phyloP scores from a whole-genome alignment of 371 early-diverging fungal genomes.

The Apophysomyces elegans region DNA sequence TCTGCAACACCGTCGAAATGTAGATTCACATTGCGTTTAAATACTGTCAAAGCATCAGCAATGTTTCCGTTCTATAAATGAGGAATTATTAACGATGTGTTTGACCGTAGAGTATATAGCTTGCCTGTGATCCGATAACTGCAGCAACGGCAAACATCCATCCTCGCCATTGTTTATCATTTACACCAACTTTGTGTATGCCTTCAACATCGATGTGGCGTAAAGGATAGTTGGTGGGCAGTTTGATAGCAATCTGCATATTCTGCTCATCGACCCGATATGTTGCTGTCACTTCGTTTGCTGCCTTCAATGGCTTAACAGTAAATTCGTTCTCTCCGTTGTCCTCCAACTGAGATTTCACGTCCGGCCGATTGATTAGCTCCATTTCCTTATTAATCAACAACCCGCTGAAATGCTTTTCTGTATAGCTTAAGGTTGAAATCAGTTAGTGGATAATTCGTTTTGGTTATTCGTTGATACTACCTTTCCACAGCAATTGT shows the following conservation, averaged over 20 bases:
- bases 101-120: not conserved
- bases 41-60: slow-evolving; percentile 79
- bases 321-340: slow-evolving; percentile 62
- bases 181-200: slow-evolving; percentile 80
- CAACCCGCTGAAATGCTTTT: slow-evolving; percentile 68
- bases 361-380: slow-evolving; percentile 53
- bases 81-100: not conserved
- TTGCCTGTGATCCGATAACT: slow-evolving; percentile 72
- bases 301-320: slow-evolving; percentile 69
- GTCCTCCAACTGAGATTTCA: slow-evolving; percentile 49
- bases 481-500: slow-evolving; percentile 74
- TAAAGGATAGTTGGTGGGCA: slow-evolving; percentile 85
- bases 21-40: slow-evolving; percentile 81
- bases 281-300: slow-evolving; percentile 75
- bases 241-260: slow-evolving; percentile 81
- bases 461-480: not conserved
- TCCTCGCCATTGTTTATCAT: slow-evolving; percentile 86
- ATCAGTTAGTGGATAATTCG: not conserved
- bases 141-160: slow-evolving; percentile 86
- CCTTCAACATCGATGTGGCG: slow-evolving; percentile 82
- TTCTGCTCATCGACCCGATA: slow-evolving; percentile 87
- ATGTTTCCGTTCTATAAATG: slow-evolving; percentile 76
- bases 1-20: slow-evolving; percentile 95
- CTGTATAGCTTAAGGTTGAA: slow-evolving; percentile 60
- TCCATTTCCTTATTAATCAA: slow-evolving; percentile 73